Evolutionary conservation across 805 yeast species (phyloP).

Genomic region (Candida orba): DNA sequence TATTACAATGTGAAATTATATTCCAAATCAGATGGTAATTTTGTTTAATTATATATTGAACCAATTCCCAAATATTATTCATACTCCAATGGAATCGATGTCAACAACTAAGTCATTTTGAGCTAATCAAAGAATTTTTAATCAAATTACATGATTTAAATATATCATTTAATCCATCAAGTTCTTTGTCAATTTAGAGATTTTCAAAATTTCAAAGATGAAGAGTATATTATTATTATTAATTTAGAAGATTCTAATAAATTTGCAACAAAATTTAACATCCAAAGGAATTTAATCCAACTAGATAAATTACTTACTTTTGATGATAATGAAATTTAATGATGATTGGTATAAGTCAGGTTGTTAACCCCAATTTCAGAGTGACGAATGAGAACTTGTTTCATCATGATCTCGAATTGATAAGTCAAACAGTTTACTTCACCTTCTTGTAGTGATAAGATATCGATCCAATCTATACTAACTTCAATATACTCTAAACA

Average conservation of each 20-base stretch:
- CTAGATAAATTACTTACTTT: constrained; percentile 11
- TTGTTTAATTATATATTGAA: constrained; percentile 19
- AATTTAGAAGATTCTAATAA: constrained; percentile 19
- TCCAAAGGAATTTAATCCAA: constrained; percentile 11
- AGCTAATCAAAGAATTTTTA: constrained; percentile 11
- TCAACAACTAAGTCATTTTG: constrained; percentile 8
- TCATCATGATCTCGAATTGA: no score
- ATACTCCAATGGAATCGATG: constrained; percentile 6
- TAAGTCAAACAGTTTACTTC: no score
- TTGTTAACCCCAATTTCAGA: no score
- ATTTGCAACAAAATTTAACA: neutral
- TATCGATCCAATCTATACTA: no score
- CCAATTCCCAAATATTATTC: constrained; percentile 15
- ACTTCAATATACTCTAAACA: no score
- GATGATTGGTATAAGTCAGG: no score
- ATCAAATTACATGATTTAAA: constrained; percentile 16
- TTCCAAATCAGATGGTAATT: constrained; percentile 23
- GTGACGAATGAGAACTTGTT: no score
- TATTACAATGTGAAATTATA: constrained; percentile 15
- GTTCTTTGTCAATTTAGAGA: constrained; percentile 10
- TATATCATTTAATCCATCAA: constrained; percentile 17
- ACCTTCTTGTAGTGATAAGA: no score
- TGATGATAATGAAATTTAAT: no score
- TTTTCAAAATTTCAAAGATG: constrained; percentile 16
- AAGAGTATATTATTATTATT: constrained; percentile 16